Percentiles rank a stretch among this genome's conserved stretches.
Conservation (phyloP, 805 yeast species). For the Candida ascalaphidarum region DNA sequence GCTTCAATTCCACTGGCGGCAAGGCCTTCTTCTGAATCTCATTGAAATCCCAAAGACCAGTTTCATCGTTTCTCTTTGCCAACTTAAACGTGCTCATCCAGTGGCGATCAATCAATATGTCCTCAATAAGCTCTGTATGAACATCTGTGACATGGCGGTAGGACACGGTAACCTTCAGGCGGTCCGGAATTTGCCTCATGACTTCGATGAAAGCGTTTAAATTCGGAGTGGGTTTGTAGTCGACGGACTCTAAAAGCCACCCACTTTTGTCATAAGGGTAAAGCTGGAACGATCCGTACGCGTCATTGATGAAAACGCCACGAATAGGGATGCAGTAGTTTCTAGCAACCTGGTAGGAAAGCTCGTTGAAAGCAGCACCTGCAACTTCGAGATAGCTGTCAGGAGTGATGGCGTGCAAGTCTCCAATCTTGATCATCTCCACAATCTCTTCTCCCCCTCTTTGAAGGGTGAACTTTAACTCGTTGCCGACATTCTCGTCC, state of each 20-base stretch:
- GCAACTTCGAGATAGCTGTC: conserved; percentile 70
- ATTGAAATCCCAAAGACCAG: conserved; percentile 50
- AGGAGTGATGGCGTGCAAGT: conserved; percentile 79
- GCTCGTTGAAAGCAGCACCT: conserved; percentile 79
- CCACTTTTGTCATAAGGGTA: conserved; percentile 56
- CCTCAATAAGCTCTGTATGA: conserved; percentile 63
- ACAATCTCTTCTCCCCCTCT: conserved; percentile 61
- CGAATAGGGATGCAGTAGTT: conserved; percentile 73
- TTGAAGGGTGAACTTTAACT: conserved; percentile 42
- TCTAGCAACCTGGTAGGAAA: conserved; percentile 86
- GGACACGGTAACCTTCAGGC: conserved; percentile 57
- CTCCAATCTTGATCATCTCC: conserved; percentile 52
- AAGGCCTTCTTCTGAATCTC: conserved; percentile 52
- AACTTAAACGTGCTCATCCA: conserved; percentile 69
- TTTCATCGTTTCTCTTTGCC: conserved; percentile 51
- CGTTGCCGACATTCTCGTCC: conserved; percentile 60
- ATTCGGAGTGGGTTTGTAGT: conserved; percentile 66
- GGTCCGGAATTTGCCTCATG: conserved; percentile 71
- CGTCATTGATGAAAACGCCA: conserved; percentile 76
- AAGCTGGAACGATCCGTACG: conserved; percentile 67
- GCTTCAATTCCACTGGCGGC: conserved; percentile 41
- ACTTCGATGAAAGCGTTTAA: conserved; percentile 71
- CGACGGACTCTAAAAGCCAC: conserved; percentile 74
- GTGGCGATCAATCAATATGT: conserved; percentile 72
- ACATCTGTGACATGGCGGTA: conserved; percentile 75